Base-by-base conservation (phyloP, 2,329 filamentous ascomycete species). In the Fusarium palustre region DNA sequence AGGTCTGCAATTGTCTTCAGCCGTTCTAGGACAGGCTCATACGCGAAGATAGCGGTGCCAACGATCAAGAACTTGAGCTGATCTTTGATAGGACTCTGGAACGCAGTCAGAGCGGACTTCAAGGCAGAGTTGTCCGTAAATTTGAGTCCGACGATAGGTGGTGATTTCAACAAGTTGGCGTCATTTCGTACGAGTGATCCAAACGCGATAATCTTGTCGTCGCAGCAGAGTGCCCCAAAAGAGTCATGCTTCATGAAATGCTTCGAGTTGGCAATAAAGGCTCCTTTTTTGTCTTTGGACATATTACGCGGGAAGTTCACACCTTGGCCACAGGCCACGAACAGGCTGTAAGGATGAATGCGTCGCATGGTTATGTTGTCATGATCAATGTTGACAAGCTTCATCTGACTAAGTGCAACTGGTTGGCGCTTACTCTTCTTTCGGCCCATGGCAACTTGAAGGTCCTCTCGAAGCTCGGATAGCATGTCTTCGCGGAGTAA, bases 401-500 rank as follows among this genome's bases (percentile, higher is more conserved):
- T 38, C 5, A 90, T 70, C 0, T 79, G 62, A 0, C 76, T 60
- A 0, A 91, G 68, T 0, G 81, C 79, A 70, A 59, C 61, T 74
- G 38, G 81, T 77, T 22, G 80, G 73, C 16, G 82, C 76, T 78
- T 22, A 78, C 83, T 64, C 80, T 83, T 73, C 67, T 85, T 88
- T n/a, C 78, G 79, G 0, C 83, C 84, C 13, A 76, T 79, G 1
- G 85, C 81, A 7, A 83, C 78, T 30, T 87, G 83, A 1, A 90
- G 75, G 48, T 91, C 90, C 11, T 89, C 86, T 2, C 88, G 84
- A 4, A 94, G 79, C 65, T 91, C 90, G 0, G 82, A 86, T 0
- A 93, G 78, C 83, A 93, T 89, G 65, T 93, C 91, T 69, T 94
- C 90, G 4, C 91, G 81, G 0, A 92, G 80, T 1, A 93, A 82